These are phyloP conservation scores for Aspergillus sp. DNA, from an alignment of 2,329 filamentous ascomycete species.

Conservation along the genomic window DNA sequence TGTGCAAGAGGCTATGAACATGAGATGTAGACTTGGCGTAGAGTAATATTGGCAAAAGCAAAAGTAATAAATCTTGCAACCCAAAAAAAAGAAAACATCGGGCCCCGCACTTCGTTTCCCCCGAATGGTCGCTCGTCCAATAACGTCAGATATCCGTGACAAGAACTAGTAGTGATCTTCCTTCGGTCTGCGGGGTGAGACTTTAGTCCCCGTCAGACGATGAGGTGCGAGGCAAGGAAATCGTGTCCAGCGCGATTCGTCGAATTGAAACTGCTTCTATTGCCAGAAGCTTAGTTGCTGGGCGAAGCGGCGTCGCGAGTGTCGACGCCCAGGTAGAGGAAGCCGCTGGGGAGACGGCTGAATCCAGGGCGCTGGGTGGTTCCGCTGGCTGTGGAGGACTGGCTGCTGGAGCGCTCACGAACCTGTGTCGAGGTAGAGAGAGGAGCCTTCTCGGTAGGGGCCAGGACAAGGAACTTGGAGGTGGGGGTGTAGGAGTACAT, in stretches of 20 bases:
- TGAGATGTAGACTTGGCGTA: neutral
- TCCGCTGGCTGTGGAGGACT: constrained; percentile 23
- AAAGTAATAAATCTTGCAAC: neutral
- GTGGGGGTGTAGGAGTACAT: constrained; percentile 34
- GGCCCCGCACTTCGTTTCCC: neutral
- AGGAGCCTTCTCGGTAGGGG: constrained; percentile 32
- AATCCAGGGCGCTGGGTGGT: constrained; percentile 5
- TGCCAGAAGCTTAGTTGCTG: neutral
- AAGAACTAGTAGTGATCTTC: neutral
- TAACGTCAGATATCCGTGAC: constrained; percentile 2
- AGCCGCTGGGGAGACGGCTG: constrained; percentile 25
- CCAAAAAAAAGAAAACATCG: constrained; percentile 7
- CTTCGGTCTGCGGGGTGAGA: neutral
- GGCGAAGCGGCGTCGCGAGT: constrained; percentile 9
- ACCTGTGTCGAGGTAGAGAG: constrained; percentile 16
- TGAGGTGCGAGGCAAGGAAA: constrained; percentile 7
- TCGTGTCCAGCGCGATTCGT: constrained; percentile 22
- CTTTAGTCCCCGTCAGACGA: constrained; percentile 1
- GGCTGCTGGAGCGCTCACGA: constrained; percentile 31
- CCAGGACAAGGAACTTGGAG: constrained; percentile 34
- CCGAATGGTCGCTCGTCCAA: neutral
- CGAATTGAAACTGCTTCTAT: neutral
- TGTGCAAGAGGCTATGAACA: neutral
- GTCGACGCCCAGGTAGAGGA: constrained; percentile 31
- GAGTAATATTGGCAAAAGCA: neutral